phyloP scores from a whole-genome alignment of 805 yeast genomes.

The Sugiyamaella boreocaroliniensis region DNA sequence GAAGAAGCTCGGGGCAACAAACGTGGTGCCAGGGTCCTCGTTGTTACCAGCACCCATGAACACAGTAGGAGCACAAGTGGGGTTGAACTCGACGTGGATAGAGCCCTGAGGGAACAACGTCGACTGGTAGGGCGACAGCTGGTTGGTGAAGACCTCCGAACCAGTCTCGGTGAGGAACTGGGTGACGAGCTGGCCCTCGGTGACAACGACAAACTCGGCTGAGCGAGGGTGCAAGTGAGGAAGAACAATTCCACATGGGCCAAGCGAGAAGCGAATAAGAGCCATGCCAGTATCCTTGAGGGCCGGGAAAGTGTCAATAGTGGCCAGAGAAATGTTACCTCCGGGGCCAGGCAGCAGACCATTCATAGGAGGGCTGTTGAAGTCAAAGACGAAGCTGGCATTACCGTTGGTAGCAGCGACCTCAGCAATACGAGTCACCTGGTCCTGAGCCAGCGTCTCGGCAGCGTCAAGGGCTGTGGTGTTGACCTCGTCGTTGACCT shows the following conservation, averaged over 20 bases:
- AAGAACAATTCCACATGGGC: constrained; percentile 18
- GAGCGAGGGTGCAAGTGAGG: constrained; percentile 19
- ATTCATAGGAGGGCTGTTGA: constrained; percentile 10
- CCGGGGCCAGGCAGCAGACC: constrained; percentile 11
- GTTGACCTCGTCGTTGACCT: not conserved
- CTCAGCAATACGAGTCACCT: constrained; percentile 9
- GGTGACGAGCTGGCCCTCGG: constrained; percentile 14
- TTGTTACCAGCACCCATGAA: constrained; percentile 15
- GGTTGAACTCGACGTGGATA: constrained; percentile 17
- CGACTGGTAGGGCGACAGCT: constrained; percentile 8
- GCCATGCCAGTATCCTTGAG: constrained; percentile 13
- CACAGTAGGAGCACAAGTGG: constrained; percentile 14
- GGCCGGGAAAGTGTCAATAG: constrained; percentile 16
- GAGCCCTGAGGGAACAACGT: constrained; percentile 18
- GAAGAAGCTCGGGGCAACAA: constrained; percentile 15
- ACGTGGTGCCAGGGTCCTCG: constrained; percentile 16
- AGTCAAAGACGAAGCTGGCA: constrained; percentile 17
- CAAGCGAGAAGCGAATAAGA: constrained; percentile 12
- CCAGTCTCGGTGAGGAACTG: constrained; percentile 18
- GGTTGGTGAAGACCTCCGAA: constrained; percentile 9
- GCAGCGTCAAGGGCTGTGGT: constrained; percentile 4
- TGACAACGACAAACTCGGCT: constrained; percentile 15
- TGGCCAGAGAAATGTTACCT: constrained; percentile 11
- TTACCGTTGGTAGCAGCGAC: constrained; percentile 14
- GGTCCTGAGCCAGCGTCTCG: constrained; percentile 11